Conservation (phyloP, 768 basidiomycete genomes). For the Lentinula sp. region DNA sequence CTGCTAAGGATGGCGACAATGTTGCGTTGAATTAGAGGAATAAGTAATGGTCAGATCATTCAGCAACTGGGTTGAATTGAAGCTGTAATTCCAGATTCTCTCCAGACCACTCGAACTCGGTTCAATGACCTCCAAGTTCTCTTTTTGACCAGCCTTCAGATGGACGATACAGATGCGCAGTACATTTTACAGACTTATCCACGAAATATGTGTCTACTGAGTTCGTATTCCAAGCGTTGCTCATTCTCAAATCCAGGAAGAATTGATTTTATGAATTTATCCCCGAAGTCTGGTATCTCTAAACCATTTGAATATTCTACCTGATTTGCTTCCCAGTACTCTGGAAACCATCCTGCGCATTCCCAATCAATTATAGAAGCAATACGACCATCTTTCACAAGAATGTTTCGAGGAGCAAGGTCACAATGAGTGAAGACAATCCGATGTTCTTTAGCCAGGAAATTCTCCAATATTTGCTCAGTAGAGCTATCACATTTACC, state of each 20-base stretch:
- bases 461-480: background rate
- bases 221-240: background rate
- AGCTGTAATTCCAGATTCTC: too few species aligned
- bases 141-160: too few species aligned
- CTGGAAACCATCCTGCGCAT: constrained; percentile 19
- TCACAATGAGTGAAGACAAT: constrained; percentile 28
- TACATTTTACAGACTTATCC: background rate
- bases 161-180: too few species aligned
- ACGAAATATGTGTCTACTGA: background rate
- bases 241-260: background rate
- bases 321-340: constrained; percentile 18
- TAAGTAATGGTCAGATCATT: too few species aligned
- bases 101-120: too few species aligned
- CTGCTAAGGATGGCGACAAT: too few species aligned
- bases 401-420: constrained; percentile 28
- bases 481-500: background rate
- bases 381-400: constrained; percentile 16
- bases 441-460: background rate
- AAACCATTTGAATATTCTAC: background rate
- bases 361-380: constrained; percentile 23
- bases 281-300: background rate
- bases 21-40: too few species aligned
- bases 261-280: background rate
- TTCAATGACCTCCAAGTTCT: too few species aligned
- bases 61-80: too few species aligned